These are phyloP conservation scores for Spergularia azorica DNA, from an alignment of 179 eudicot species.

Conservation along the genomic window DNA sequence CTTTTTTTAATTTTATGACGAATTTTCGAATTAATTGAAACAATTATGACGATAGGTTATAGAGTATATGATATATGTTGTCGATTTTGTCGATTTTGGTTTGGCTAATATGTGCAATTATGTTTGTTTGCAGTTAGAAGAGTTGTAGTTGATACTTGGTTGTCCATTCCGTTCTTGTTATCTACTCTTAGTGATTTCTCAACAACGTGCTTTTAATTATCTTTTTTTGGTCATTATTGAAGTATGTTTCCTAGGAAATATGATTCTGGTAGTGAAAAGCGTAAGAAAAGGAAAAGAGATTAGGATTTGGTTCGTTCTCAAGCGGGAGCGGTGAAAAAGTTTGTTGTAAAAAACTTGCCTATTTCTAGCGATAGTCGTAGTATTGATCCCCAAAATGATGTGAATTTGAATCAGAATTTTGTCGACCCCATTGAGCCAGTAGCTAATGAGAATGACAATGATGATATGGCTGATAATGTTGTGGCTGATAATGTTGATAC, in stretches of 20 bases:
- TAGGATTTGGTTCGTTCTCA: conserved; percentile 11
- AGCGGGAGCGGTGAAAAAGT: conserved; percentile 19
- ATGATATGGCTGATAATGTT: neutral
- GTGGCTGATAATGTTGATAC: too few relatives aligned
- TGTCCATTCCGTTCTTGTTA: too few relatives aligned
- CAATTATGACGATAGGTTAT: too few relatives aligned
- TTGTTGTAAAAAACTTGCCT: neutral
- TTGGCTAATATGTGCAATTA: too few relatives aligned
- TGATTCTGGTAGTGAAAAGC: conserved; percentile 8
- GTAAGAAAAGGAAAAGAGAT: neutral
- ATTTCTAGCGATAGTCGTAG: neutral
- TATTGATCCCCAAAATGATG: neutral
- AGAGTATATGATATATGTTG: too few relatives aligned
- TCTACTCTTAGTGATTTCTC: neutral
- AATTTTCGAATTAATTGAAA: too few relatives aligned
- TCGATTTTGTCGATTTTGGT: too few relatives aligned
- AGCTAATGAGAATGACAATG: neutral
- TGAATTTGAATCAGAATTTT: neutral
- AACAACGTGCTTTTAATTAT: neutral
- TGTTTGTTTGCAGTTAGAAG: too few relatives aligned
- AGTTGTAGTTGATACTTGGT: too few relatives aligned
- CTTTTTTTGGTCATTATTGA: too few relatives aligned
- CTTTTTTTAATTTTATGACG: too few relatives aligned
- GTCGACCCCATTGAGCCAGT: neutral
- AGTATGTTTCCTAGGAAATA: conserved; percentile 2